Percentiles rank a stretch among this genome's conserved stretches.
These are phyloP conservation scores for Kalmanozyma brasiliensis DNA, from an alignment of 1,284 basidiomycete genomes.

Conservation along the genomic window DNA sequence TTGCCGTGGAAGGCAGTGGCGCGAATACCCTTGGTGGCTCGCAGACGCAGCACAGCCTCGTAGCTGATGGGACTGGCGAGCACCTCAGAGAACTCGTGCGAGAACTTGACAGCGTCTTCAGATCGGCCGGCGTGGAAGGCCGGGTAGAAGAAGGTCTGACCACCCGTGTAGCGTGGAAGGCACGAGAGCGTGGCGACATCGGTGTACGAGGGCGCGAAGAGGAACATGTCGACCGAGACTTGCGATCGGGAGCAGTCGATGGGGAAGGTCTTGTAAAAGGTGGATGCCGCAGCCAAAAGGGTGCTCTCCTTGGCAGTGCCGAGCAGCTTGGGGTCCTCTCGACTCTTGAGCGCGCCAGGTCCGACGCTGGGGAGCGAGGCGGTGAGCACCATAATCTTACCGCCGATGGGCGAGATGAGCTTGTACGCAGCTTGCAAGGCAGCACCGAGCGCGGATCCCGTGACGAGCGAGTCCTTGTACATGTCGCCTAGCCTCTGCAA, in stretches of 20 bases:
- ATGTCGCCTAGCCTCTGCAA: slow-evolving; percentile 88
- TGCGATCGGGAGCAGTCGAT: slow-evolving; percentile 98
- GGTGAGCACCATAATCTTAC: slow-evolving; percentile 91
- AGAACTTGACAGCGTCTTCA: slow-evolving; percentile 97
- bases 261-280: slow-evolving; percentile 98
- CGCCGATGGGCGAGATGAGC: slow-evolving; percentile 90
- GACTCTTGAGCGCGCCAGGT: slow-evolving; percentile 89
- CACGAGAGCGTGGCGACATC: slow-evolving; percentile 93
- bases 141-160: slow-evolving; percentile 98
- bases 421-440: slow-evolving; percentile 96
- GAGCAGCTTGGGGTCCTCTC: slow-evolving; percentile 94
- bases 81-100: slow-evolving; percentile 93
- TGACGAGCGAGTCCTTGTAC: slow-evolving; percentile 91
- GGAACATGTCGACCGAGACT: slow-evolving; percentile 99
- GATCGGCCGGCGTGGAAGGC: slow-evolving; percentile 93
- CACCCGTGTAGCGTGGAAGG: slow-evolving; percentile 95
- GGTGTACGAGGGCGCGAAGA: slow-evolving; percentile 91
- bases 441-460: slow-evolving; percentile 94
- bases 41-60: slow-evolving; percentile 96
- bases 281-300: slow-evolving; percentile 73
- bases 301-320: slow-evolving; percentile 85
- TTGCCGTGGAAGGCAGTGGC: slow-evolving; percentile 99
- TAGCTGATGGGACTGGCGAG: slow-evolving; percentile 93
- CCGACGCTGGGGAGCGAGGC: slow-evolving; percentile 88
- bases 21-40: slow-evolving; percentile 83